Evolutionary conservation across 1,284 basidiomycete species (phyloP), one percentile per base, ranked within the genome.

Genomic region (Schizophyllum commune): DNA sequence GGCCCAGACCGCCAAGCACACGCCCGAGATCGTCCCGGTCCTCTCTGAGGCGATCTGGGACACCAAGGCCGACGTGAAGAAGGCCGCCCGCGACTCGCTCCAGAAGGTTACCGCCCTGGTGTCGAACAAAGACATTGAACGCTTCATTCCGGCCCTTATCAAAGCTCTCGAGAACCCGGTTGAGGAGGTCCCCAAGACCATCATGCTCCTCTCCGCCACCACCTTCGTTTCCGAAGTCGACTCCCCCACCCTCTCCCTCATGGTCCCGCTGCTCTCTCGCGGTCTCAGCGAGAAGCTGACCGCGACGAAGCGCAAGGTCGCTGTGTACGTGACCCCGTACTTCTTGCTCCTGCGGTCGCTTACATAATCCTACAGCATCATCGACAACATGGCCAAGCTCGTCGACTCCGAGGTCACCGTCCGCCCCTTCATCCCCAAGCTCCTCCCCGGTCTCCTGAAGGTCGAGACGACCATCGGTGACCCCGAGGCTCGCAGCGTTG

Each of bases 191-290:
- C 91, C 96, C 71, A 93, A 91, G 73, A 98, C 95, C 71, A 94
- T 99, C 72, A 84, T 85, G 72, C 91, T 98, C 77, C 94, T 99
- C 77, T 96, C 96, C 76, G 90, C 97, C 64, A 99, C 97, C 78
- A 99, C 97, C 76, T 99, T 99, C 89, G 97, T 99, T 88, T 94
- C 96, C 65, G 97, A 99, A 84, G 97, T 99, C 79, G 97, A 99
- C 76, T 96, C 96, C 65, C 88, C 97, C 65, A 99, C 97, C 67
- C 91, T 99, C 70, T 98, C 97, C 68, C 89, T 99, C 69, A 98
- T 99, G 94, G 96, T 96, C 64, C 97, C 96, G 70, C 89, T 99
- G 55, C 84, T 99, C 65, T 86, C 92, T 65, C 94, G 97, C 84
- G 97, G 97, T 88, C 85, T 98, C 67, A 84, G 78, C 68, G 95